Base-by-base conservation (phyloP, 2,329 filamentous ascomycete genomes). In the Alternaria postmessia region DNA sequence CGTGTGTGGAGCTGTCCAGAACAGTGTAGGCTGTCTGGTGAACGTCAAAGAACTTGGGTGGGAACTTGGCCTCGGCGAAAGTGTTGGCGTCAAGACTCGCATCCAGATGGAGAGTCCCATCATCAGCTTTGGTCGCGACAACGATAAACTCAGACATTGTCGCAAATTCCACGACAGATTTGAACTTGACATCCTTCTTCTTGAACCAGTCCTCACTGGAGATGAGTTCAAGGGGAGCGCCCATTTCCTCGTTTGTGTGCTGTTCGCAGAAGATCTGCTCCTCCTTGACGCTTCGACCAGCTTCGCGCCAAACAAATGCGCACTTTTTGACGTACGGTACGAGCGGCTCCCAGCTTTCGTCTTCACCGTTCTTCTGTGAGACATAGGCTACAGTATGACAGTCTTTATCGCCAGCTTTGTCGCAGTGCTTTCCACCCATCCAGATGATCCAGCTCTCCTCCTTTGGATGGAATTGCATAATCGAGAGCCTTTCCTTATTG, bases 101-200 rank as follows among this genome's bases (percentile, higher is more conserved):
- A 68, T 94, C 89, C 34, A 94, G 90, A 62, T 89, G 89, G 61
- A 97, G 82, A 2, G 87, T 90, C 39, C 87, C 83, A 38, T 91
- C 88, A 60, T 90, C 85, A 62, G 86, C 76, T 62, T 85, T 86
- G 6, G 90, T 89, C 2, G 94, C 94, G 51, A 97, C 90, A 39
- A 99, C 88, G 72, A 99, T 95, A 77, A 97, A 99, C 76, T 99
- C 95, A 39, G 91, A 90, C 94, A 97, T 98, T 5, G 91, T 96
- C 2, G 93, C 94, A 78, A 96, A 98, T 68, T 91, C 90, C 68
- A 90, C 88, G 42, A 97, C 91, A 61, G 94, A 86, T 24, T 87
- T 84, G 74, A 91, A 88, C 59, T 88, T 84, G 22, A 87, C 82
- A 14, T 82, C 81, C 68, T 89, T 85, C 63, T 88, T 84, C 53